Conservation (phyloP, 2,329 filamentous ascomycete species). For the Fusarium cyanostomum region DNA sequence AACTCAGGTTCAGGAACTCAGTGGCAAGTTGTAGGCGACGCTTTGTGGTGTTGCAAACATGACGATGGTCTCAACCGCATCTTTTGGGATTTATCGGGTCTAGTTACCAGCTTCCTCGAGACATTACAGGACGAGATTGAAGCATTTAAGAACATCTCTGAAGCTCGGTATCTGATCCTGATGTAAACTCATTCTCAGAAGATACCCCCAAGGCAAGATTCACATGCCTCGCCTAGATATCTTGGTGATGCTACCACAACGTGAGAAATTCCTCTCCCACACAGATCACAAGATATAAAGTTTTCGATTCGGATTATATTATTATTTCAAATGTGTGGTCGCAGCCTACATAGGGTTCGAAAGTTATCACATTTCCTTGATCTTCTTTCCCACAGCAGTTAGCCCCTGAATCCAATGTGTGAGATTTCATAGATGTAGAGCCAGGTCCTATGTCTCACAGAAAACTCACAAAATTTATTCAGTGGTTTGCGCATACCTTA, state of each 20-base stretch:
- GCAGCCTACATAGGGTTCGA: too few species aligned
- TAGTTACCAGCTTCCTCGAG: constrained; percentile 4
- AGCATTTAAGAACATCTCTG: background rate
- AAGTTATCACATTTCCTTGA: too few species aligned
- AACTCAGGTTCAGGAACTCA: background rate
- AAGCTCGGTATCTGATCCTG: background rate
- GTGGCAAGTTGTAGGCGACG: background rate
- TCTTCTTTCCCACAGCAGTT: background rate
- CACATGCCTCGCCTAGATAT: background rate
- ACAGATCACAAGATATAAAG: too few species aligned
- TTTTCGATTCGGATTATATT: too few species aligned
- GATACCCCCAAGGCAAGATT: background rate
- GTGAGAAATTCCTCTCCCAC: too few species aligned
- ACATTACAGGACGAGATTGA: background rate
- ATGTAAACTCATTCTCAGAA: background rate
- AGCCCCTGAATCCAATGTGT: too few species aligned
- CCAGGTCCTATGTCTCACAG: too few species aligned
- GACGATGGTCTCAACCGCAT: background rate
- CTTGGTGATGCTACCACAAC: too few species aligned
- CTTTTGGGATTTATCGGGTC: background rate
- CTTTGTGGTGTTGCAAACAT: background rate
- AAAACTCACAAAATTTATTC: too few species aligned
- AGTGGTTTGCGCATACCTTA: too few species aligned
- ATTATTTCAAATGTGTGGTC: too few species aligned
- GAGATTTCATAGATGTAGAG: too few species aligned